Percentiles rank a stretch among this genome's conserved stretches.
Evolutionary conservation across 495 filamentous ascomycete species (phyloP).

Genomic region (Hypoxylon fragiforme): DNA sequence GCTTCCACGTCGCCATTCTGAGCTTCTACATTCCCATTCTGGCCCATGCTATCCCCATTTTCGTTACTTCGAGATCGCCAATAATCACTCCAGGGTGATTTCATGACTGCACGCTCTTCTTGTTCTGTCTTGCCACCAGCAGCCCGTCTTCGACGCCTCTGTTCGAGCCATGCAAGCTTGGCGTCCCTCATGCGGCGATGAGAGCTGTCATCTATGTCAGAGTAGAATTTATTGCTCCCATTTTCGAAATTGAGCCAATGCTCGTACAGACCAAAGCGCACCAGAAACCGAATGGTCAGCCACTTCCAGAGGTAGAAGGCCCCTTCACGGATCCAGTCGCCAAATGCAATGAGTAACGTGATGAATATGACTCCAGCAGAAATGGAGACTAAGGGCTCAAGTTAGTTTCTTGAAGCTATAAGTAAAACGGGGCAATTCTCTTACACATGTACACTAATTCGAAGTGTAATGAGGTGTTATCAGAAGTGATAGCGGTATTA

Average conservation of each 20-base stretch:
- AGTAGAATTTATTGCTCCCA: conserved; percentile 8
- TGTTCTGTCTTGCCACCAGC: not conserved
- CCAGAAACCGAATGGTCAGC: conserved; percentile 1
- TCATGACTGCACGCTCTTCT: too few relatives aligned
- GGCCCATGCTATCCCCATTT: too few relatives aligned
- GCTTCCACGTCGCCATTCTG: too few relatives aligned
- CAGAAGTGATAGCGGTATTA: conserved; percentile 36
- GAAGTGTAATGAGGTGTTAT: conserved; percentile 21
- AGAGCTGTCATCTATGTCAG: not conserved
- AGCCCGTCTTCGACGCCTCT: not conserved
- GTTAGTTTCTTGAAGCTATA: conserved; percentile 1
- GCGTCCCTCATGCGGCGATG: not conserved
- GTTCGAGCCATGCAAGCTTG: not conserved
- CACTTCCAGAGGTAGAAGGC: conserved; percentile 23
- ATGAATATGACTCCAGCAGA: conserved; percentile 41
- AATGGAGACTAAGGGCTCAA: conserved; percentile 25
- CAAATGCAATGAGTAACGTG: conserved; percentile 41
- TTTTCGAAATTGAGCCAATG: conserved; percentile 1
- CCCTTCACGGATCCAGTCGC: conserved; percentile 20
- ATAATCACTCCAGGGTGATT: too few relatives aligned
- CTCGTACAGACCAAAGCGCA: conserved; percentile 27
- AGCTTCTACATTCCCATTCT: too few relatives aligned
- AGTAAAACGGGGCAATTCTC: too few relatives aligned
- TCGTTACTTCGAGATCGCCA: too few relatives aligned
- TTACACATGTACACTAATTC: conserved; percentile 46